Evolutionary conservation across 192 early-diverging fungal species (phyloP), one percentile per base, ranked within the genome.

Genomic region (Coemansia sp.): DNA sequence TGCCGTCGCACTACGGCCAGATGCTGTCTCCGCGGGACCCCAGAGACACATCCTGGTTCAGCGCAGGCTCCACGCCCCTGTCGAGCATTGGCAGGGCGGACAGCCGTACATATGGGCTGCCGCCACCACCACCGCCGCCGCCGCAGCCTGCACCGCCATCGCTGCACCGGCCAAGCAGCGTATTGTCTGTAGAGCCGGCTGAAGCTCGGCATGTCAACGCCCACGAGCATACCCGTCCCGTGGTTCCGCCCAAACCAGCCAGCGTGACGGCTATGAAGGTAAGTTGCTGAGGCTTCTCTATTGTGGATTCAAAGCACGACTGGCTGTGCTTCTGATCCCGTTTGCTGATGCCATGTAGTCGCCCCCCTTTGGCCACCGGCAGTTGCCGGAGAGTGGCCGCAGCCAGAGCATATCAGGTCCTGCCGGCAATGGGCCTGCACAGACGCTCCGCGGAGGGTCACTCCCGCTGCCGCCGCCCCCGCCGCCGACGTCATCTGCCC

Each of bases 201-300:
- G n/a, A n/a, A n/a, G n/a, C n/a, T n/a, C n/a, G n/a, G n/a, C n/a
- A n/a, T n/a, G n/a, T n/a, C n/a, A n/a, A n/a, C n/a, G 37, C 12
- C 12, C 25, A 31, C 26, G 20, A 4, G 23, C 44, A 32, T n/a
- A 36, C 17, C 7, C 37, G 37, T 8, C 46, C 43, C 17, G 22
- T 33, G 25, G 29, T 54, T 23, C 60, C 61, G 22, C 56, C 61
- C n/a, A 72, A 72, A 41, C 68, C 68, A 11, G 37, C 51, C 7
- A 51, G 56, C 7, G 53, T 70, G 14, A 40, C 41, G 41, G n/a
- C 47, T n/a, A 11, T 51, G 38, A 64, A 48, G 45, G 61, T 64
- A 56, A 32, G 51, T 41, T 30, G 11, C 5, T 18, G 5, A 40
- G 17, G 23, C 26, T 35, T n/a, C n/a, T n/a, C n/a, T n/a, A n/a